These are phyloP conservation scores for Aspergillus sojae DNA, from an alignment of 2,329 filamentous ascomycete species.

Conservation along the genomic window DNA sequence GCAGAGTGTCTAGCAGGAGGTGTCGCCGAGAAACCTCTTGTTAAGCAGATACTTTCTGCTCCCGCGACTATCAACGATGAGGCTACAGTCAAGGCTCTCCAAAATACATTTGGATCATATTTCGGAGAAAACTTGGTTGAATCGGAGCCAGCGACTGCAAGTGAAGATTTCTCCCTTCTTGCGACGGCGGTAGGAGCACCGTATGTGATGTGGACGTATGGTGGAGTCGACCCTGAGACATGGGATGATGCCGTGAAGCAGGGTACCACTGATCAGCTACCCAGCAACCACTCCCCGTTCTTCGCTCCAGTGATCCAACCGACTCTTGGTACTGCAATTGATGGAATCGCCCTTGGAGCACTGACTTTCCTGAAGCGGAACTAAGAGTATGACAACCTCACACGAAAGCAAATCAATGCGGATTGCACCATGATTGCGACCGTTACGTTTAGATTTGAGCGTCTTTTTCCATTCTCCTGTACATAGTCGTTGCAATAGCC, in stretches of 20 bases:
- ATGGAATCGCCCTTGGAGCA: conserved; percentile 55
- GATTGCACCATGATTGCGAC: neutral
- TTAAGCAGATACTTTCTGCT: conserved; percentile 46
- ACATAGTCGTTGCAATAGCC: neutral
- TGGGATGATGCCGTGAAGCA: conserved; percentile 55
- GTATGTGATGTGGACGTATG: conserved; percentile 59
- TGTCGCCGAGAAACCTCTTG: conserved; percentile 45
- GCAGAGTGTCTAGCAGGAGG: conserved; percentile 58
- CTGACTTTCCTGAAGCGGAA: conserved; percentile 40
- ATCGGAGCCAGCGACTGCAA: conserved; percentile 48
- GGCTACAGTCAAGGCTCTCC: conserved; percentile 44
- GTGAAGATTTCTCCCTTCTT: conserved; percentile 62
- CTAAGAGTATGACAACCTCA: neutral
- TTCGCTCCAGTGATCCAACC: conserved; percentile 61
- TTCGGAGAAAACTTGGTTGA: conserved; percentile 47
- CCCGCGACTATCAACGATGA: conserved; percentile 59
- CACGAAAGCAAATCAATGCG: neutral
- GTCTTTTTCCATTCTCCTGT: neutral
- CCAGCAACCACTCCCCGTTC: conserved; percentile 60
- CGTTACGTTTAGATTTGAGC: neutral
- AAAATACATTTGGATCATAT: conserved; percentile 48
- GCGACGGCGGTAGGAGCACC: conserved; percentile 54
- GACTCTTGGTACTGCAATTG: conserved; percentile 55
- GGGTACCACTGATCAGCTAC: conserved; percentile 51
- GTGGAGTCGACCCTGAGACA: conserved; percentile 51